phyloP scores from a whole-genome alignment of 305 asterid genomes.

The Rubia balearica region DNA sequence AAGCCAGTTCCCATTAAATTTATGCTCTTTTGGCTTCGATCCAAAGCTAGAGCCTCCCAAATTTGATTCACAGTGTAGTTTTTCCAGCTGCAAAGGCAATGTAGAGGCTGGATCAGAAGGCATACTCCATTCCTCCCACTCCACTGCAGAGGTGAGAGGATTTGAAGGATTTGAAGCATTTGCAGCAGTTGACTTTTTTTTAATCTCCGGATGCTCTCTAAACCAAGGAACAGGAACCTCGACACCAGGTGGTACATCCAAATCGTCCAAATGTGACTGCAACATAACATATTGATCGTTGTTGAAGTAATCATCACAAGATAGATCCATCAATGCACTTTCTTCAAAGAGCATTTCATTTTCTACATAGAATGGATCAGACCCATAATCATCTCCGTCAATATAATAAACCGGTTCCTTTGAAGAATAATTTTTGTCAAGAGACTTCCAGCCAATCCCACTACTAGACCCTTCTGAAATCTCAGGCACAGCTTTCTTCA shows the following conservation, averaged over 20 bases:
- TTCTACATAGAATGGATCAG: constrained; percentile 38
- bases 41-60: constrained; percentile 21
- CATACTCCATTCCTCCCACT: constrained; percentile 20
- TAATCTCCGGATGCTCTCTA: constrained; percentile 25
- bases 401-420: constrained; percentile 25
- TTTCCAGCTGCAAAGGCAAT: constrained; percentile 10
- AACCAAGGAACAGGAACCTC: constrained; percentile 82
- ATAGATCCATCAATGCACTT: constrained; percentile 43
- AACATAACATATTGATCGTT: constrained; percentile 38
- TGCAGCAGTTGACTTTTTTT: constrained; percentile 24
- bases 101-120: constrained; percentile 27
- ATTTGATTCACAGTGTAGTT: constrained; percentile 19
- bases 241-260: constrained; percentile 75
- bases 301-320: constrained; percentile 36
- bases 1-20: constrained; percentile 23
- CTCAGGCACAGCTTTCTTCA: constrained; percentile 34
- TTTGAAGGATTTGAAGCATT: constrained; percentile 37
- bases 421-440: constrained; percentile 28
- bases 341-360: constrained; percentile 43
- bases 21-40: constrained; percentile 12
- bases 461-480: constrained; percentile 31
- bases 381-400: constrained; percentile 35
- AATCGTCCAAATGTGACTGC: constrained; percentile 61
- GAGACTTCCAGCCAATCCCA: constrained; percentile 22
- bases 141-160: constrained; percentile 21